A percentile compares a stretch with the other conserved stretches of the same genome.
Conservation (phyloP, 2,329 filamentous ascomycete genomes). For the Paecilomyces dactylethromorphus region DNA sequence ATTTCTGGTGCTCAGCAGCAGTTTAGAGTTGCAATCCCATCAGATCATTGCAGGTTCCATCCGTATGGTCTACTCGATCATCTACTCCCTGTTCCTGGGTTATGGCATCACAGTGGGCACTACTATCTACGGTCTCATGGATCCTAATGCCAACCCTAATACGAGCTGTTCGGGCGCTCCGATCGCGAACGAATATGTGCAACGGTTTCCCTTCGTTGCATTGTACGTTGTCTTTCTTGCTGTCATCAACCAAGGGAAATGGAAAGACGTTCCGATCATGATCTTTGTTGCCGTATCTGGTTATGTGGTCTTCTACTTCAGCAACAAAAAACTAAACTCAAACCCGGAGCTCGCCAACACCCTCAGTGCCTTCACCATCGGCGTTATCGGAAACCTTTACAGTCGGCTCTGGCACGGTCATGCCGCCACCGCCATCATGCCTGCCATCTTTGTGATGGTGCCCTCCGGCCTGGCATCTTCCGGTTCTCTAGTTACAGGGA, state of each 20-base stretch:
- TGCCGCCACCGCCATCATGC: slow-evolving; percentile 77
- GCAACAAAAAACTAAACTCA: slow-evolving; percentile 56
- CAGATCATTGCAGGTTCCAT: slow-evolving; percentile 66
- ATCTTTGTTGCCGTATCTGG: slow-evolving; percentile 65
- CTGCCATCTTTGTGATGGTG: slow-evolving; percentile 71
- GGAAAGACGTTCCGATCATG: slow-evolving; percentile 72
- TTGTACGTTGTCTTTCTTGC: slow-evolving; percentile 66
- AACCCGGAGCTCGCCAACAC: slow-evolving; percentile 73
- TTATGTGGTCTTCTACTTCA: slow-evolving; percentile 70
- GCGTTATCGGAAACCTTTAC: slow-evolving; percentile 73
- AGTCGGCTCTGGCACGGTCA: slow-evolving; percentile 66
- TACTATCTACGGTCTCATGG: slow-evolving; percentile 57
- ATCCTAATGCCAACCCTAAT: slow-evolving; percentile 45
- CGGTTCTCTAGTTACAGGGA: slow-evolving; percentile 50
- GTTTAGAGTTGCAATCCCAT: slow-evolving; percentile 62
- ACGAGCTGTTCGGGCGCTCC: slow-evolving; percentile 45
- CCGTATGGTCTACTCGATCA: slow-evolving; percentile 67
- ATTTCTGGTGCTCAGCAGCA: slow-evolving; percentile 55
- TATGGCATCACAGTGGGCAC: slow-evolving; percentile 66
- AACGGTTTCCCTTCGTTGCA: slow-evolving; percentile 66
- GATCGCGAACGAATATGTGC: slow-evolving; percentile 38
- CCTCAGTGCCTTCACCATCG: slow-evolving; percentile 68
- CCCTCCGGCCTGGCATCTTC: slow-evolving; percentile 53
- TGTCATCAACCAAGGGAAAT: slow-evolving; percentile 76
- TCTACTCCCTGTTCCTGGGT: slow-evolving; percentile 66